These are phyloP conservation scores for Crithidia mellificae DNA, from an alignment of 208 protist genomes.

Conservation along the genomic window DNA sequence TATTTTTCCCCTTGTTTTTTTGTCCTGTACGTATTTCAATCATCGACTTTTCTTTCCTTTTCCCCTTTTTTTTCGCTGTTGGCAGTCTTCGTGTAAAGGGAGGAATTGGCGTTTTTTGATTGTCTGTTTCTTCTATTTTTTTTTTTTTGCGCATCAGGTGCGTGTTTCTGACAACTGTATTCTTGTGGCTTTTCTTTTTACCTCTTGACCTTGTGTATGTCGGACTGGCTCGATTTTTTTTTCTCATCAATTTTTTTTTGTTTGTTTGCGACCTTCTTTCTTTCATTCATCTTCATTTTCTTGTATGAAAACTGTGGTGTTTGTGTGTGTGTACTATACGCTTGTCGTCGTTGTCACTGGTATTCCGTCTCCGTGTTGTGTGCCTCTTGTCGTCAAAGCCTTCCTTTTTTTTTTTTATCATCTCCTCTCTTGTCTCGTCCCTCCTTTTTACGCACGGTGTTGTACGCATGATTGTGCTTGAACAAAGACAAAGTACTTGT, in stretches of 20 bases:
- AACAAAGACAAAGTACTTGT: too few species aligned
- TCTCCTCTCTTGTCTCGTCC: neutral
- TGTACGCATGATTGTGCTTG: neutral
- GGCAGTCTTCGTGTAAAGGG: too few species aligned
- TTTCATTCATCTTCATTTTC: neutral
- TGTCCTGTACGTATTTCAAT: conserved; percentile 12
- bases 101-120: neutral
- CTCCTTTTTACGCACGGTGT: neutral
- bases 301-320: conserved; percentile 7
- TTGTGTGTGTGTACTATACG: neutral
- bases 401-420: neutral
- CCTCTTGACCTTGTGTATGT: neutral
- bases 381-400: neutral
- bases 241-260: neutral
- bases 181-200: neutral
- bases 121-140: conserved; percentile 1
- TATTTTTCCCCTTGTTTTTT: conserved; percentile 2
- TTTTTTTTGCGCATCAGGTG: neutral
- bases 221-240: neutral
- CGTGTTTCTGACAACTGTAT: neutral
- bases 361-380: neutral
- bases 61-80: neutral
- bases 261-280: neutral
- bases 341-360: neutral
- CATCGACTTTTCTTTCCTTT: conserved; percentile 17